Base-by-base conservation (phyloP, 2,329 filamentous ascomycete genomes). In the Xylariales sp. region DNA sequence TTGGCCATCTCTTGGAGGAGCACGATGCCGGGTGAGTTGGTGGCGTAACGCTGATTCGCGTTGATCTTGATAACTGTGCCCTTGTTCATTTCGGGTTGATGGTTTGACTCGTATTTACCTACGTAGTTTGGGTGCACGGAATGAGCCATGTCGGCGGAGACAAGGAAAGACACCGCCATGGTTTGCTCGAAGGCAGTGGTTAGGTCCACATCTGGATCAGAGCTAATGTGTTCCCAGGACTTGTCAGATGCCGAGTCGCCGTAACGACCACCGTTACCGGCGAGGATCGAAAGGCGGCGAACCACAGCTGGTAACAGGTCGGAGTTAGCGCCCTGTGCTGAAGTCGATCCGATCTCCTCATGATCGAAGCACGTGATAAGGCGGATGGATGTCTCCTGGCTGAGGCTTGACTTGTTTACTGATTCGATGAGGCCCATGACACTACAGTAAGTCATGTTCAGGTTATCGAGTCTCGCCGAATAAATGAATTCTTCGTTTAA, bases 41-140 rank as follows among this genome's bases (percentile, higher is more conserved):
- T 99, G 36, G 95, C 94, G 81, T 99, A 99, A 70, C 94, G 91
- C 74, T 96, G 93, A 80, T 98, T 99, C 70, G 96, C 96, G 78
- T 99, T 99, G 84, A 99, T 87, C 83, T 99, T 99, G 84, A 99
- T 94, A 53, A 98, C 95, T 3, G 93, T 93, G 59, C 96, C 96
- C 80, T 93, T 93, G 86, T 99, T 99, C 87, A 99, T 97, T 81
- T 94, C 91, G 5, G 96, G 96, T 72, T 93, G 89, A 82, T 99
- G 96, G 74, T 93, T 92, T 43, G 89, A 81, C 83, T 99, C 96
- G 81, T 98, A 97, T 81, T 98, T 98, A 74, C 83, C 89, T 4
- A 90, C 86, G 79, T 97, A 99, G 83, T 99, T 99, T 65, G 96
- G 96, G 80, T 99, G 93, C 14, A 99, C 90, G 5, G 92, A 92